Evolutionary conservation across 768 basidiomycete genomes (phyloP), one percentile per base, ranked within the genome.

Genomic region (Udeniomyces megalosporus): DNA sequence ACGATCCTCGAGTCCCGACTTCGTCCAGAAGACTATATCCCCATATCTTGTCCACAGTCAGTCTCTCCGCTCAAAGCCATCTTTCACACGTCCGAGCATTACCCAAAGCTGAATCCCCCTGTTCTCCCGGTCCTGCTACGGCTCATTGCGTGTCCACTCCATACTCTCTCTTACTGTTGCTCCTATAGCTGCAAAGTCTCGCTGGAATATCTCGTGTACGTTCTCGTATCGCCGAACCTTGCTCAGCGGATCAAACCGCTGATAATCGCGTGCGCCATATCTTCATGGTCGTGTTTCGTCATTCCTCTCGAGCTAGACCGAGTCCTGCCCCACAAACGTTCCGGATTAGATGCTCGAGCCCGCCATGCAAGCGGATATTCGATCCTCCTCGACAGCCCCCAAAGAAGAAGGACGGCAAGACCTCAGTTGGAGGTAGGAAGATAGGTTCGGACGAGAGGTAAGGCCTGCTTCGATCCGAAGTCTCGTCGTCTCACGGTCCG

Each of bases 121-220:
- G 24, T 22, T 28, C 35, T 2, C 14, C 3, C 7, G 26, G 10
- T 58, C 24, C 22, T 45, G 14, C 24, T 48, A 12, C n/a, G 14
- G 26, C 4, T n/a, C 56, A 28, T 17, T 10, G 20, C 46, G n/a
- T 48, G 28, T 29, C 42, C 24, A 24, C 15, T 50, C n/a, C 60
- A 12, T 26, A 54, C 38, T 15, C 15, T 12, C n/a, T 11, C 24
- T 17, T 35, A 15, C 28, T 35, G n/a, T n/a, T n/a, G n/a, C n/a
- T n/a, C n/a, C n/a, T 42, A 8, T 42, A 63, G 62, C 44, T 63
- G 62, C 57, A 63, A 63, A 49, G 34, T 50, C 32, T 35, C 42
- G 22, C 48, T 63, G 38, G 62, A 63, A 17, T 63, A 51, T 51
- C 31, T 50, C 47, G 32, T 58, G 61, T 63, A 22, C 7, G 61